A percentile compares a stretch with the other conserved stretches of the same genome.
Evolutionary conservation across 106 monocot genomes (phyloP).

Genomic region (Acorus gramineus): DNA sequence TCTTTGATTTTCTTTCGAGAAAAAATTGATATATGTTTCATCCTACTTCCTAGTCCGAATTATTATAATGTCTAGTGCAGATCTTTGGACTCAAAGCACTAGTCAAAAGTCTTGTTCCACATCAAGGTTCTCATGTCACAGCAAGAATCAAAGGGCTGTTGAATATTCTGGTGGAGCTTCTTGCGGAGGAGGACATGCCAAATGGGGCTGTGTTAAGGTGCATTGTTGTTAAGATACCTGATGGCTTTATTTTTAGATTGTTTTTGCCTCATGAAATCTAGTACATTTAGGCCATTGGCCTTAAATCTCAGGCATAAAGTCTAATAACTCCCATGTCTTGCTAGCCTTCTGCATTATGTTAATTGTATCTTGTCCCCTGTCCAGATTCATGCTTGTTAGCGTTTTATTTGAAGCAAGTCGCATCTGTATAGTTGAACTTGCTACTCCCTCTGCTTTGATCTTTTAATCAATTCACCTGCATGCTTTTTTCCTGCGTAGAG

Average conservation of each 20-base stretch:
- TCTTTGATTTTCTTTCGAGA: too few relatives aligned
- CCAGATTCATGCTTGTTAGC: too few relatives aligned
- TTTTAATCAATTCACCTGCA: too few relatives aligned
- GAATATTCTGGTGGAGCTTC: constrained; percentile 35
- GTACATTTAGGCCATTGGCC: too few relatives aligned
- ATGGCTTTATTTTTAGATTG: background rate
- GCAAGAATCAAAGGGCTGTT: constrained; percentile 29
- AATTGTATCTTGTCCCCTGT: too few relatives aligned
- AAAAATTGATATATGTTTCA: background rate
- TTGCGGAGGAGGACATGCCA: constrained; percentile 28
- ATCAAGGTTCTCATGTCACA: constrained; percentile 10
- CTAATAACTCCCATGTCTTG: too few relatives aligned
- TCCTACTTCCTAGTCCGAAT: background rate
- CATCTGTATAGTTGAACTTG: too few relatives aligned
- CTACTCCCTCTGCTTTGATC: too few relatives aligned
- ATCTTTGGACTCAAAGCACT: constrained; percentile 71
- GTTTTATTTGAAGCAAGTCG: too few relatives aligned
- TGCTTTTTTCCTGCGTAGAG: too few relatives aligned
- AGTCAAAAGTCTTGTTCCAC: constrained; percentile 50
- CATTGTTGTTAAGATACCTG: background rate
- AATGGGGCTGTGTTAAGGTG: constrained; percentile 29
- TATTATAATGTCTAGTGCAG: constrained; percentile 20
- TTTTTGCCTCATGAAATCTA: background rate
- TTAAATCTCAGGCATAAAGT: too few relatives aligned
- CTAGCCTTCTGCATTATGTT: too few relatives aligned